These are phyloP conservation scores for Colletotrichum euphorbiae DNA, from an alignment of 2,329 filamentous ascomycete genomes.

Conservation along the genomic window DNA sequence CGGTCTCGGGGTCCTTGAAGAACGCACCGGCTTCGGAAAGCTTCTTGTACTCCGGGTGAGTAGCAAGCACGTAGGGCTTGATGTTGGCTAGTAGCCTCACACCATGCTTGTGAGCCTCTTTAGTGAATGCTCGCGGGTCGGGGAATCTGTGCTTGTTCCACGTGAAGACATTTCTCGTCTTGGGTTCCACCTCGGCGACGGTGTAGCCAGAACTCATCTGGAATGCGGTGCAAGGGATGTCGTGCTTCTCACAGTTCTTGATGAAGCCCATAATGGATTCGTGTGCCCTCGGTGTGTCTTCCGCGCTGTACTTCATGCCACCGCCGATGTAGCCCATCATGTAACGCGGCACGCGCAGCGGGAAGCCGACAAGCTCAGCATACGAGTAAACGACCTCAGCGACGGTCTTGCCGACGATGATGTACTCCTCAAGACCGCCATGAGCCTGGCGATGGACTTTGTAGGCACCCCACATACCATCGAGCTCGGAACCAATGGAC, in stretches of 20 bases:
- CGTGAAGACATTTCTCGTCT: slow-evolving; percentile 76
- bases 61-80: slow-evolving; percentile 77
- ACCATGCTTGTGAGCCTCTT: slow-evolving; percentile 70
- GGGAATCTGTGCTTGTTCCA: slow-evolving; percentile 80
- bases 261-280: slow-evolving; percentile 72
- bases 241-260: slow-evolving; percentile 69
- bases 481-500: slow-evolving; percentile 77
- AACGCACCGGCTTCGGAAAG: slow-evolving; percentile 70
- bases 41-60: slow-evolving; percentile 73
- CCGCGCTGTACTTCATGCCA: slow-evolving; percentile 66
- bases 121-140: slow-evolving; percentile 72
- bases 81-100: slow-evolving; percentile 78
- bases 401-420: slow-evolving; percentile 74
- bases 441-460: slow-evolving; percentile 80
- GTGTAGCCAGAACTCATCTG: slow-evolving; percentile 82
- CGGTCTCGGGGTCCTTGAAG: slow-evolving; percentile 69
- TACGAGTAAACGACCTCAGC: slow-evolving; percentile 75
- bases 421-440: slow-evolving; percentile 78
- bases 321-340: slow-evolving; percentile 80
- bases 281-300: slow-evolving; percentile 63
- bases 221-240: slow-evolving; percentile 77
- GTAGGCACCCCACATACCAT: slow-evolving; percentile 80
- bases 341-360: slow-evolving; percentile 76
- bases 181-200: slow-evolving; percentile 73
- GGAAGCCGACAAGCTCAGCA: slow-evolving; percentile 75